Evolutionary conservation across 1,284 basidiomycete species (phyloP).

Genomic region (Heterobasidion irregulare): DNA sequence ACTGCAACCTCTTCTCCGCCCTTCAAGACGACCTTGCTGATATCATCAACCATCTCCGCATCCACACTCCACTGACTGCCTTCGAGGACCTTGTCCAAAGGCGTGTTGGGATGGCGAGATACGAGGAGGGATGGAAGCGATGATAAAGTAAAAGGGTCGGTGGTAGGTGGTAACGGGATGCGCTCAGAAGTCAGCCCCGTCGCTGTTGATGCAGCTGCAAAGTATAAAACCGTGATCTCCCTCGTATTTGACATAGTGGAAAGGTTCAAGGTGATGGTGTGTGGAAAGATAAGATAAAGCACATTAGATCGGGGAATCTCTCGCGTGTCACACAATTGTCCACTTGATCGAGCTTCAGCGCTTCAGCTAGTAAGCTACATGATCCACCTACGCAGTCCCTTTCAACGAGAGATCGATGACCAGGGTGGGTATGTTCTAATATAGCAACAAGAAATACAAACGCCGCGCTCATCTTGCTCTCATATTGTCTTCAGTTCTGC

Average conservation of each 20-base stretch:
- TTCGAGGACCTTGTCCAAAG: slow-evolving; percentile 43
- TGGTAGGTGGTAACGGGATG: slow-evolving; percentile 32
- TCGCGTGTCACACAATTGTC: too few species aligned
- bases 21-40: slow-evolving; percentile 35
- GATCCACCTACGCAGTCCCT: too few species aligned
- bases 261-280: neutral
- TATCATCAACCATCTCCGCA: slow-evolving; percentile 70
- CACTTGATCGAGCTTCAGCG: too few species aligned
- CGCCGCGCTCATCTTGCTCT: neutral
- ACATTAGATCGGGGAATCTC: neutral
- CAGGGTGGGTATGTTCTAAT: too few species aligned
- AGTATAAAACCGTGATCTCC: slow-evolving; percentile 65
- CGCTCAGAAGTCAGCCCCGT: slow-evolving; percentile 45
- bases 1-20: slow-evolving; percentile 76
- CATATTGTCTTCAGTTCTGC: slow-evolving; percentile 18
- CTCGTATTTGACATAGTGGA: neutral
- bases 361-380: too few species aligned
- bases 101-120: slow-evolving; percentile 40
- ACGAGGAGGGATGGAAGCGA: slow-evolving; percentile 41
- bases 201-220: slow-evolving; percentile 70
- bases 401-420: too few species aligned
- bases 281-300: neutral
- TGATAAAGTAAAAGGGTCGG: slow-evolving; percentile 38
- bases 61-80: slow-evolving; percentile 71
- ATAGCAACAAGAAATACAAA: too few species aligned